Base-by-base conservation (phyloP, 2,329 filamentous ascomycete genomes). In the Talaromyces sp. region DNA sequence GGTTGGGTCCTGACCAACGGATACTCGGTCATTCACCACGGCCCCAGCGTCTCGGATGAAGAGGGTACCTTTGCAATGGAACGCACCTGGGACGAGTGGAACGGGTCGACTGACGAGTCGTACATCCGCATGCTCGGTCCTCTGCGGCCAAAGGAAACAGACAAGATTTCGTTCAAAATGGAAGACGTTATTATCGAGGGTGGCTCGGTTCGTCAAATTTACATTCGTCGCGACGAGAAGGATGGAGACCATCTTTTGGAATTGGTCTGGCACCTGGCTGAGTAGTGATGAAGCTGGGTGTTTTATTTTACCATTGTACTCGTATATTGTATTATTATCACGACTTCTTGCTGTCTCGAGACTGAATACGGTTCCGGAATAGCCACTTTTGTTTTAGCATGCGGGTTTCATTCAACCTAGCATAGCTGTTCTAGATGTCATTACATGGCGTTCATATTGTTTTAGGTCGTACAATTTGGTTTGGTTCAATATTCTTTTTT, bases 1-100 rank as follows among this genome's bases (percentile, higher is more conserved):
- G 73, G 75, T 32, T 72, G 76, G 78, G 51, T 86, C n/a, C 71
- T 87, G 11, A 78, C 81, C 29, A 87, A 87, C 68, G 85, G 85
- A 0, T 87, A 81, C 66, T 86, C 82, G 21, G 78, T 87, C 53
- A 77, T 79, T 31, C 72, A 76, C 52, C 86, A 86, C 43, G 68
- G 80, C 6, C 71, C 75, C 6, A 65, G 68, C 2, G 60, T 81
- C 1, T 68, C 82, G 13, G 70, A 75, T 35, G 76, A 77, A 51
- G 59, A 59, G 13, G 60, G 60, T 19, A 57, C 58, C 52, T 77
- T 81, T 64, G 66, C 66, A 51, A 75, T 75, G 72, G 84, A 87
- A 69, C 77, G 77, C 55, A 86, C 84, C 0, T 86, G 82, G 80
- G 71, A 73, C 2, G 75, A 79, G 26, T 71, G 77, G 21, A 80